These are phyloP conservation scores for Silene coronaria DNA, from an alignment of 179 eudicot genomes.

Conservation along the genomic window DNA sequence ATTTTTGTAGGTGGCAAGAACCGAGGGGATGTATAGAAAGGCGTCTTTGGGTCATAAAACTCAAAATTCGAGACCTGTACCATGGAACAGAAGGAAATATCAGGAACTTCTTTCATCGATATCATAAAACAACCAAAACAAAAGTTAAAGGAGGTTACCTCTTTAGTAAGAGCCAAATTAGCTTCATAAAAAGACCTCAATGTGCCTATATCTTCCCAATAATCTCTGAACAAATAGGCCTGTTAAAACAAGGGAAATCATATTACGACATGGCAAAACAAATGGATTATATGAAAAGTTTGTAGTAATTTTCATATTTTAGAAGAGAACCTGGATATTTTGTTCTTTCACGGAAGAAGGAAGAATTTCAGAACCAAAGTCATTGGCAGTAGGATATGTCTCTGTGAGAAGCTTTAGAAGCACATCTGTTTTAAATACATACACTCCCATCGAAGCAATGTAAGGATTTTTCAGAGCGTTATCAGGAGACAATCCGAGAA, in stretches of 20 bases:
- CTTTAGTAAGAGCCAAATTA: slow-evolving; percentile 76
- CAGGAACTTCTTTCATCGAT: not conserved
- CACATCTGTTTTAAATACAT: slow-evolving; percentile 73
- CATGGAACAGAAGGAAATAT: not conserved
- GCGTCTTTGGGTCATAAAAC: slow-evolving; percentile 71
- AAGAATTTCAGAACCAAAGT: slow-evolving; percentile 51
- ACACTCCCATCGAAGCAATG: slow-evolving; percentile 98
- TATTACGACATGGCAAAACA: not conserved
- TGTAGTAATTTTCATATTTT: not conserved
- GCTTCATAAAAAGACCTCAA: slow-evolving; percentile 72
- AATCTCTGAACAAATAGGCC: slow-evolving; percentile 84
- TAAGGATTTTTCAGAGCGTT: slow-evolving; percentile 61
- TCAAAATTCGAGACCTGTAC: slow-evolving; percentile 64
- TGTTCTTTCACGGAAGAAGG: slow-evolving; percentile 63
- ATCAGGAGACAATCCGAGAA: slow-evolving; percentile 63
- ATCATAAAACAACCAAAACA: not conserved
- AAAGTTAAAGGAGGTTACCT: slow-evolving; percentile 36
- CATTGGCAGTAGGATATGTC: slow-evolving; percentile 35
- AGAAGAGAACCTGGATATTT: slow-evolving; percentile 56
- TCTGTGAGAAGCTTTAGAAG: slow-evolving; percentile 54
- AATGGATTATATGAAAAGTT: not conserved
- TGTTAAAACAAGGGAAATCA: slow-evolving; percentile 23
- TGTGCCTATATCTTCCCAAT: slow-evolving; percentile 95
- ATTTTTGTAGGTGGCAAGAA: slow-evolving; percentile 79
- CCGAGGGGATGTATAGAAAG: slow-evolving; percentile 65